Evolutionary conservation across 2,329 filamentous ascomycete genomes (phyloP).

Genomic region (Colletotrichum lentis): DNA sequence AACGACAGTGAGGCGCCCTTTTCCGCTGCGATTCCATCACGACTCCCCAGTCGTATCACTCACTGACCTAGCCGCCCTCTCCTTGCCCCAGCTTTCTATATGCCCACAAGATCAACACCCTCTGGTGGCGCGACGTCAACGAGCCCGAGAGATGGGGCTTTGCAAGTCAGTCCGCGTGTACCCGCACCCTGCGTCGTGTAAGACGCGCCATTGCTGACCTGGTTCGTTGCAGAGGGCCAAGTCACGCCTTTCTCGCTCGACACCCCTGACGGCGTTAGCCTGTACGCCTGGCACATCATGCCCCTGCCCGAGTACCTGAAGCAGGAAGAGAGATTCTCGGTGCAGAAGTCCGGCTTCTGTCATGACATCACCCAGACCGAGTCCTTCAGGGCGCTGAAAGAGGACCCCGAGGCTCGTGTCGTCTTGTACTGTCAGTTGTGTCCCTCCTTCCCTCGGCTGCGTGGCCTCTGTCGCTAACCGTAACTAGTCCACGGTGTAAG

Average conservation of each 20-base stretch:
- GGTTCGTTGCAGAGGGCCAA: conserved; percentile 71
- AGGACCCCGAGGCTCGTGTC: conserved; percentile 69
- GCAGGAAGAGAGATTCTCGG: conserved; percentile 70
- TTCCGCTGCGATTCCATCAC: not conserved
- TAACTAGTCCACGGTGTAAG: conserved; percentile 69
- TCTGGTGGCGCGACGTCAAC: conserved; percentile 76
- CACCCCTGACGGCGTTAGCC: conserved; percentile 76
- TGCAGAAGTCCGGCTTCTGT: conserved; percentile 59
- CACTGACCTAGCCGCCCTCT: not conserved
- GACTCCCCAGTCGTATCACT: not conserved
- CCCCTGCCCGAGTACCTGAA: conserved; percentile 79
- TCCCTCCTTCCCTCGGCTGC: not conserved
- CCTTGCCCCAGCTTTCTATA: conserved; percentile 74
- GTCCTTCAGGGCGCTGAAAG: conserved; percentile 68
- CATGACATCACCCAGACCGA: conserved; percentile 63
- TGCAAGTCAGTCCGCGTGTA: conserved; percentile 65
- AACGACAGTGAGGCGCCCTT: conserved; percentile 74
- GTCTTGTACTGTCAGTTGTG: conserved; percentile 67
- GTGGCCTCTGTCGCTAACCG: conserved; percentile 10
- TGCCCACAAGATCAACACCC: conserved; percentile 78
- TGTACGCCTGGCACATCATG: conserved; percentile 92
- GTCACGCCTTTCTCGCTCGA: conserved; percentile 83
- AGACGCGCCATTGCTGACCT: conserved; percentile 15
- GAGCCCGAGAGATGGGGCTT: conserved; percentile 87
- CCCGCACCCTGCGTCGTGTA: not conserved